Evolutionary conservation across 805 yeast genomes (phyloP).

Genomic region (Metschnikowia cubensis): DNA sequence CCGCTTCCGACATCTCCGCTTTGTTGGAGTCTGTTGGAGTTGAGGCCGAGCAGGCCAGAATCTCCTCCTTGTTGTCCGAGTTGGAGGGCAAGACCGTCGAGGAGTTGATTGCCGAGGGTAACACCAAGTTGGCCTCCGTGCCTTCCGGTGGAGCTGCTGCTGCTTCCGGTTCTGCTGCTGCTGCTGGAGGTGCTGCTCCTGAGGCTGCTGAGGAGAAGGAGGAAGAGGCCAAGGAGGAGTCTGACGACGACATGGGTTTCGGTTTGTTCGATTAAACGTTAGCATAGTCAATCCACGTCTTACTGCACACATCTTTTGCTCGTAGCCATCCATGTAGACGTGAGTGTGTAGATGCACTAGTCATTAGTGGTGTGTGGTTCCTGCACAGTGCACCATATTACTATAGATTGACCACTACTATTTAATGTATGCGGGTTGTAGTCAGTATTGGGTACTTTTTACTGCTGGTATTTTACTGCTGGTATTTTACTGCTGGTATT

Average conservation of each 20-base stretch:
- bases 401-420: no score
- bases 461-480: no score
- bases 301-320: no score
- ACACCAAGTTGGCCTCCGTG: slow-evolving; percentile 92
- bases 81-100: slow-evolving; percentile 90
- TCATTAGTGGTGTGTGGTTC: no score
- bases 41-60: slow-evolving; percentile 88
- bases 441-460: no score
- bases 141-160: slow-evolving; percentile 98
- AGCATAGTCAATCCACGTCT: slow-evolving; percentile 2
- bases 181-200: slow-evolving; percentile 66
- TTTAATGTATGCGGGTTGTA: no score
- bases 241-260: slow-evolving; percentile 79
- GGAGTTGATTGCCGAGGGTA: slow-evolving; percentile 92
- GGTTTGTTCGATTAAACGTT: slow-evolving; percentile 91
- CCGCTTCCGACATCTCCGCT: slow-evolving; percentile 85
- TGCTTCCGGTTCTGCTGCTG: slow-evolving; percentile 66
- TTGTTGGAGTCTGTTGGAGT: slow-evolving; percentile 93
- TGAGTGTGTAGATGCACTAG: no score
- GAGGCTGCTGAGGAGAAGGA: slow-evolving; percentile 71
- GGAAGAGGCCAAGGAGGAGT: slow-evolving; percentile 60
- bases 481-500: no score
- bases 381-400: no score
- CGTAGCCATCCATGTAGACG: no score
- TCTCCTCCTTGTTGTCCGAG: slow-evolving; percentile 74